Evolutionary conservation across 106 monocot genomes (phyloP).

Genomic region (Apostasia ramifera): DNA sequence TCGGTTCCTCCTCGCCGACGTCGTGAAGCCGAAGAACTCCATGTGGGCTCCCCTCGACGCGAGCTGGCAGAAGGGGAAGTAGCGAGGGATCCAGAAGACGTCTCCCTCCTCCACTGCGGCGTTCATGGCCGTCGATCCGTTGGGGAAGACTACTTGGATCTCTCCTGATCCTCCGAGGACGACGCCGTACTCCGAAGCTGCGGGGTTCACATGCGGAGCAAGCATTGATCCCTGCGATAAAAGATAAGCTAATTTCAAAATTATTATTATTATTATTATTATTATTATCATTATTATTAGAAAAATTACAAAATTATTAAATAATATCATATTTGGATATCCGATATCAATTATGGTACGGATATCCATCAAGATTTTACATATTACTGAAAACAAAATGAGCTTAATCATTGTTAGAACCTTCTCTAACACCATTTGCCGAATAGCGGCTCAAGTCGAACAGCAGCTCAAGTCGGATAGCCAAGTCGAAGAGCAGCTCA

Average conservation of each 20-base stretch:
- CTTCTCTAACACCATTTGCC: too few species aligned
- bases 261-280: too few species aligned
- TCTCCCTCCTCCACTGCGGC: slow-evolving; percentile 61
- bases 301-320: too few species aligned
- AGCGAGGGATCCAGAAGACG: slow-evolving; percentile 71
- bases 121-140: slow-evolving; percentile 74
- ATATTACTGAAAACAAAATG: too few species aligned
- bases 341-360: too few species aligned
- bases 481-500: too few species aligned
- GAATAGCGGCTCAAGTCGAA: too few species aligned
- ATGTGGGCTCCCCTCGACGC: slow-evolving; percentile 51
- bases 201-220: slow-evolving; percentile 79
- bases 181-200: slow-evolving; percentile 73
- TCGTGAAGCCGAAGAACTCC: slow-evolving; percentile 87
- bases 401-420: too few species aligned
- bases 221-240: slow-evolving; percentile 75
- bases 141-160: slow-evolving; percentile 71
- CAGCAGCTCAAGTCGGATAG: too few species aligned
- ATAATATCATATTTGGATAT: too few species aligned
- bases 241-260: background rate
- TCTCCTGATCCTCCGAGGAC: slow-evolving; percentile 52
- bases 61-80: slow-evolving; percentile 86
- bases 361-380: too few species aligned
- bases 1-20: slow-evolving; percentile 52
- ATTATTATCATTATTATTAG: too few species aligned